These are phyloP conservation scores for Haberlea rhodopensis DNA, from an alignment of 257 asterid species.

Conservation along the genomic window DNA sequence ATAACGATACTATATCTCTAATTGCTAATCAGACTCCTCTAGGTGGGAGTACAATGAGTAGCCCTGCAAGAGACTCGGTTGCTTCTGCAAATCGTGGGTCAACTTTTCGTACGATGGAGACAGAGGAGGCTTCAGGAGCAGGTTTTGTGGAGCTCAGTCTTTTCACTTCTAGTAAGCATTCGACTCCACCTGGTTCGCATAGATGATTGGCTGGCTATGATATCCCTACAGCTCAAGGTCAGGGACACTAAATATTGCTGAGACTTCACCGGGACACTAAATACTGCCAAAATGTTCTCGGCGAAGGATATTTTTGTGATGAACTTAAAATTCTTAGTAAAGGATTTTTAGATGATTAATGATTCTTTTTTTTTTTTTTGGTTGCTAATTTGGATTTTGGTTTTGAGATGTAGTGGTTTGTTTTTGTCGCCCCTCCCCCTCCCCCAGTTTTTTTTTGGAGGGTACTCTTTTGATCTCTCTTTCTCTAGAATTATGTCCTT, in stretches of 20 bases:
- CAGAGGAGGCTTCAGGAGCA: slow-evolving; percentile 48
- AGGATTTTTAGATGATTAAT: no score
- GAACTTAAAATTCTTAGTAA: slow-evolving; percentile 46
- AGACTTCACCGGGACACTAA: slow-evolving; percentile 28
- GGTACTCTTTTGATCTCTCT: no score
- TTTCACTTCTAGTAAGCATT: slow-evolving; percentile 61
- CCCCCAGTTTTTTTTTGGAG: no score
- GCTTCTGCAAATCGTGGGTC: no score
- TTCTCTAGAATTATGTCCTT: no score
- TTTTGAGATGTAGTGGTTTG: slow-evolving; percentile 48
- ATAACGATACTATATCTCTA: slow-evolving; percentile 55
- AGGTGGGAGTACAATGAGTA: no score
- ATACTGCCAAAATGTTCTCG: slow-evolving; percentile 10
- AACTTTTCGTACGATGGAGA: no score
- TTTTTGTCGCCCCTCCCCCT: no score
- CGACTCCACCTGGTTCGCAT: slow-evolving; percentile 67
- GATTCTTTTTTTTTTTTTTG: no score
- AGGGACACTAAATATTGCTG: slow-evolving; percentile 36
- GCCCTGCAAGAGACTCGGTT: no score
- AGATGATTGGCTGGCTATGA: slow-evolving; percentile 66
- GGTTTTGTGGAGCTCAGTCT: slow-evolving; percentile 84
- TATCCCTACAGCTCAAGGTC: no score
- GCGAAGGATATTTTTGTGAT: slow-evolving; percentile 54
- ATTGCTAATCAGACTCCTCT: slow-evolving; percentile 66
- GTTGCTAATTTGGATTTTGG: slow-evolving; percentile 37